Conservation (phyloP, 176 grass and related monocot species). For the Oryza punctata region DNA sequence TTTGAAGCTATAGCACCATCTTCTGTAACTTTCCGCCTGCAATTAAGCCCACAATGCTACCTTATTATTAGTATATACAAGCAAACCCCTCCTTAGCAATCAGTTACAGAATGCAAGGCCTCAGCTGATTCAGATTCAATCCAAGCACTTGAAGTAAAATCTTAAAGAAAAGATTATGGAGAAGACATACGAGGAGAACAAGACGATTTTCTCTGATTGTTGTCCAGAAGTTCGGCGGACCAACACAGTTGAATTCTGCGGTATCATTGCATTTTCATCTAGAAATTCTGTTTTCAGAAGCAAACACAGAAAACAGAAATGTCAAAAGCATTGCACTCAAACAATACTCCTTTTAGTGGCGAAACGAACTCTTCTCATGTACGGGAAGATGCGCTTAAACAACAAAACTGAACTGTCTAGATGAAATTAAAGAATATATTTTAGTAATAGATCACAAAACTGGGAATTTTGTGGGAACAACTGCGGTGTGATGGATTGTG, state of each 20-base stretch:
- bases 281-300: conserved; percentile 60
- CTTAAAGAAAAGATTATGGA: not conserved
- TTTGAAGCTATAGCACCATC: conserved; percentile 35
- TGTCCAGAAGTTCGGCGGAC: conserved; percentile 47
- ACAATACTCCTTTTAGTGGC: not conserved
- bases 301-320: conserved; percentile 32
- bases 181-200: conserved; percentile 30
- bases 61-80: conserved; percentile 13
- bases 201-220: conserved; percentile 36
- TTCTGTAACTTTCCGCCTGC: conserved; percentile 55
- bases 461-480: not conserved
- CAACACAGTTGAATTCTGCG: conserved; percentile 50
- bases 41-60: conserved; percentile 22
- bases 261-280: conserved; percentile 50
- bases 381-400: conserved; percentile 15
- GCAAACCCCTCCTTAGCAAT: not conserved
- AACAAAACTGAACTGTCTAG: not conserved
- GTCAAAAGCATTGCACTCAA: conserved; percentile 34
- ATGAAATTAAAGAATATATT: not conserved
- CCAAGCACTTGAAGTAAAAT: not conserved
- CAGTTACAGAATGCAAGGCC: not conserved
- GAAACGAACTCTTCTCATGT: not conserved
- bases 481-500: not conserved
- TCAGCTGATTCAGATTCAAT: conserved; percentile 4
- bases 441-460: not conserved